Base-by-base conservation (phyloP, 1,284 basidiomycete genomes). In the Leucocoprinus gongylophorus region DNA sequence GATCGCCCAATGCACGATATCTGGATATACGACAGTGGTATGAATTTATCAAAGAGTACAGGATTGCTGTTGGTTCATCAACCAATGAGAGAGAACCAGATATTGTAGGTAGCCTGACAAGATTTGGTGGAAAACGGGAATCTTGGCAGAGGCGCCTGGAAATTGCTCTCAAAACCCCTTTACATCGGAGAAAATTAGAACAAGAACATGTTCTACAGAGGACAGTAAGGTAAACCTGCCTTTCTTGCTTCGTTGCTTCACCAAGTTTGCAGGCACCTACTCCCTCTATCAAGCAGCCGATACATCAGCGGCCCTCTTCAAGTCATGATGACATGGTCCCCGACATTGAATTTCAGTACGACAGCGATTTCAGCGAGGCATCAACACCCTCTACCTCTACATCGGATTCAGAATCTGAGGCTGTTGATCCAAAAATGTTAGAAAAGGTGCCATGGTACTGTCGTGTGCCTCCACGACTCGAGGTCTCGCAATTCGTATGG, bases 341-440 rank as follows among this genome's bases (percentile, higher is more conserved):
- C 23, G 33, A 61, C 17, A 58, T 65, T 2, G 58, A 57, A 29
- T 69, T 66, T 51, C 63, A 61, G 6, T 78, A 78, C 54, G 75
- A 74, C 55, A 68, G 69, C 0, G 80, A 81, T 59, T 81, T 81
- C 60, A 75, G 74, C 12, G 71, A 72, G 17, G 57, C 60, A 2
- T 78, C 78, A 1, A 71, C 75, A 18, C 61, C 59, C 17, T 59
- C 70, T 26, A 69, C 59, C 17, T 59, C 70, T 26, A 69, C 64
- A 17, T 67, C 71, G 8, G 68, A 72, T 21, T 67, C 69, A 1
- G 65, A 67, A 23, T 57, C 61, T 8, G 66, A 69, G 18, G 46
- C 26, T 1, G 42, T 59, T 12, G 46, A 53, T 39, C 23, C 15
- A 9, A 12, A 26, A 12, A 33, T 53, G 5, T 29, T 32, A 12